Base-by-base conservation (phyloP, 2,329 filamentous ascomycete species). In the Zarea fungicola region DNA sequence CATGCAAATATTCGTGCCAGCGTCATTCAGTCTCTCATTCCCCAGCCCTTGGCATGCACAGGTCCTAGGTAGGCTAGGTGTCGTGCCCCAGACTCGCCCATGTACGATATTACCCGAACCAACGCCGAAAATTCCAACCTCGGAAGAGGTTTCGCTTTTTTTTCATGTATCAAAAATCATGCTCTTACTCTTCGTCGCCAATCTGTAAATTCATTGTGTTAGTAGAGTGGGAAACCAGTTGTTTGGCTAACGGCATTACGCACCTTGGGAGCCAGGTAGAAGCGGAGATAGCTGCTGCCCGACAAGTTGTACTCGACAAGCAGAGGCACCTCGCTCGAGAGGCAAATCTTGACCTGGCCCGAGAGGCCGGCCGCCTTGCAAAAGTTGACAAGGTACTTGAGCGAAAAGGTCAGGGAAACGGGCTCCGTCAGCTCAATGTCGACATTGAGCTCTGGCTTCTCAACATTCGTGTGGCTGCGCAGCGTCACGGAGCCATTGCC, bases 301-400 rank as follows among this genome's bases (percentile, higher is more conserved):
- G 78, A 77, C 53, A 96, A 72, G 48, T 74, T 76, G 71, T 97
- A 99, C 76, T 99, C 93, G 37, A 99, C 93, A 60, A 97, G 77
- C 57, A 99, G 83, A 23, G 93, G 93, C 44, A 99, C 92, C 72
- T 99, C 93, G 70, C 90, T 91, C 46, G 92, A 97, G 59, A 99
- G 80, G 73, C 87, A 95, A 60, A 99, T 84, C 74, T 87, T 93
- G 70, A 99, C 95, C 57, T 80, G 78, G 58, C 70, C 75, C 32
- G 91, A 92, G 53, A 99, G 77, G 46, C 83, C 84, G 55, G 89
- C 87, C 28, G 95, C 95, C 77, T 99, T 99, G 87, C 93, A 97
- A 77, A 99, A 99, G 81, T 97, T 97, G 78, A 95, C 89, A 3
- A 99, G 85, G 74, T 99, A 99, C 76, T 99, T 99, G 62, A 99